These are phyloP conservation scores for Pseudocercospora crystallina DNA, from an alignment of 2,329 filamentous ascomycete genomes.

Conservation along the genomic window DNA sequence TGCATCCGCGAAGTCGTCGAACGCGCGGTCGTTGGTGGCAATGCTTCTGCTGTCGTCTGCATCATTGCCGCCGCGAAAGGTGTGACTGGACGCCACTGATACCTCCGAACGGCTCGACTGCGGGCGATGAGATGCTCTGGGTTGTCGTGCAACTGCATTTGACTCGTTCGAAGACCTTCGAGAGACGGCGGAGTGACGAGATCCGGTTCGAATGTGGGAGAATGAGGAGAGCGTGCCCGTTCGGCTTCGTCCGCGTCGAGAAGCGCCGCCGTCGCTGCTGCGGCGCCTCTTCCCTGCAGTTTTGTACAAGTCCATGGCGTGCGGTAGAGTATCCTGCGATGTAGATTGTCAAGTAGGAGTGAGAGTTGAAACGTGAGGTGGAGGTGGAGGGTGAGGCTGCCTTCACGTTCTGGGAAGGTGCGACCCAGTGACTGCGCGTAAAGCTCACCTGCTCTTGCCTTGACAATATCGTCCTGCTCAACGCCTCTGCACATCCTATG, in stretches of 20 bases:
- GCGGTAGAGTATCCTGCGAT: not conserved
- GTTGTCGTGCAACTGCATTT: not conserved
- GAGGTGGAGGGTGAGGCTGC: not conserved
- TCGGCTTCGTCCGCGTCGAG: slow-evolving; percentile 11
- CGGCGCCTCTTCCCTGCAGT: slow-evolving; percentile 10
- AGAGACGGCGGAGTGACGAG: slow-evolving; percentile 10
- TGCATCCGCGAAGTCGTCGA: slow-evolving; percentile 13
- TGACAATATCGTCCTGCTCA: no score
- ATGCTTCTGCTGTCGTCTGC: slow-evolving; percentile 9
- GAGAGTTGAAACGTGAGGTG: slow-evolving; percentile 2
- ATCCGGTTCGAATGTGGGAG: slow-evolving; percentile 16
- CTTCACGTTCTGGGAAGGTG: no score
- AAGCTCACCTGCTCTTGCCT: no score
- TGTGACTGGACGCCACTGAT: slow-evolving; percentile 19
- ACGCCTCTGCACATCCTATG: no score
- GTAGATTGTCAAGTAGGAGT: not conserved
- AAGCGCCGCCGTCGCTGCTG: slow-evolving; percentile 8
- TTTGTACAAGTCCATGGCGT: slow-evolving; percentile 5
- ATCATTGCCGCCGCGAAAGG: slow-evolving; percentile 10
- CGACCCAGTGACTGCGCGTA: no score
- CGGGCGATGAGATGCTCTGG: not conserved
- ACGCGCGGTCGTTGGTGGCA: slow-evolving; percentile 8
- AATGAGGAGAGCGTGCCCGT: slow-evolving; percentile 8
- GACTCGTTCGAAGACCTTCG: not conserved
- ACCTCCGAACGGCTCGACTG: slow-evolving; percentile 1